Evolutionary conservation across 805 yeast genomes (phyloP).

Genomic region (Wickerhamomyces alni): DNA sequence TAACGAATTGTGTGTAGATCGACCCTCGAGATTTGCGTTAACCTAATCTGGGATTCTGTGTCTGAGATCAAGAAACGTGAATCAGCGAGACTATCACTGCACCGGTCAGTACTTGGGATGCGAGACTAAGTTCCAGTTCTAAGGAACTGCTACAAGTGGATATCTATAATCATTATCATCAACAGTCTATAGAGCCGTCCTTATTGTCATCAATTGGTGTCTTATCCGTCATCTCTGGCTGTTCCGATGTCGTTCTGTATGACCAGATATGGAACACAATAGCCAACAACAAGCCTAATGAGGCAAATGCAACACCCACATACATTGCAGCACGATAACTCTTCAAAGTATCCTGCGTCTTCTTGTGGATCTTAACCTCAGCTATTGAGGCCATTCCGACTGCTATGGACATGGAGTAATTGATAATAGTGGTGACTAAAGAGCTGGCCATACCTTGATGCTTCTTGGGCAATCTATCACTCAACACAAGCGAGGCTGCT

Average conservation of each 20-base stretch:
- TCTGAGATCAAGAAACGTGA: too few relatives aligned
- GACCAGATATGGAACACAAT: conserved; percentile 1
- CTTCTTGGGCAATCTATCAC: conserved; percentile 50
- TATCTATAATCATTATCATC: too few relatives aligned
- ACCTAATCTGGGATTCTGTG: too few relatives aligned
- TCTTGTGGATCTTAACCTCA: conserved; percentile 35
- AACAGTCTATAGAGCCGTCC: too few relatives aligned
- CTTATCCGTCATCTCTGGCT: background rate
- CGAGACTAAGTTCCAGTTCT: too few relatives aligned
- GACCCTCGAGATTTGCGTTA: too few relatives aligned
- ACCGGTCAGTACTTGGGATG: too few relatives aligned
- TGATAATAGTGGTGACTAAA: conserved; percentile 61
- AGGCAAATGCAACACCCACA: conserved; percentile 57
- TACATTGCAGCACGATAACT: conserved; percentile 55
- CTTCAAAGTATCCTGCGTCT: conserved; percentile 23
- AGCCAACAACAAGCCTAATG: conserved; percentile 34
- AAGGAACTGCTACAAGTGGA: too few relatives aligned
- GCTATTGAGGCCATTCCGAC: conserved; percentile 69
- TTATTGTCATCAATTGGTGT: too few relatives aligned
- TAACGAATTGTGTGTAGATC: too few relatives aligned
- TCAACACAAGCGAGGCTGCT: conserved; percentile 58
- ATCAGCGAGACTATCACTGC: too few relatives aligned
- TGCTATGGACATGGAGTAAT: conserved; percentile 66
- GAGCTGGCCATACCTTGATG: conserved; percentile 81
- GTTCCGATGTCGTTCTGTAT: background rate